phyloP scores from a whole-genome alignment of 164 flowering plant species.

The Protea cynaroides region DNA sequence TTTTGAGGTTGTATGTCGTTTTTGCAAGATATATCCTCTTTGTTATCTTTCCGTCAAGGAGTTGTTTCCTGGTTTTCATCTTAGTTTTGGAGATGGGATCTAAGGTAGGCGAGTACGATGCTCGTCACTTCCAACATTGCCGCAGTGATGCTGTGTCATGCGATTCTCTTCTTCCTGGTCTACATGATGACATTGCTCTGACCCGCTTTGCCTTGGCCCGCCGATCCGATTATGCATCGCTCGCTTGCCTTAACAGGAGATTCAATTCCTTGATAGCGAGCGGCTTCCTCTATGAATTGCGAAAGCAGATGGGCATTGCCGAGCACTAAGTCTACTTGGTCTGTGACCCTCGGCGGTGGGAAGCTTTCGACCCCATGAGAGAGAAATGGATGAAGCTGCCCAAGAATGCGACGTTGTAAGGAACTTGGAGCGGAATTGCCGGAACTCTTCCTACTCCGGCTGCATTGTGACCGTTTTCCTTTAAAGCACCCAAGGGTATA shows the following conservation, averaged over 20 bases:
- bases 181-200: constrained; percentile 48
- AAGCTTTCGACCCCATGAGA: constrained; percentile 42
- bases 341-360: constrained; percentile 59
- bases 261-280: constrained; percentile 38
- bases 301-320: constrained; percentile 42
- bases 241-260: constrained; percentile 35
- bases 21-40: too few relatives aligned
- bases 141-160: constrained; percentile 16
- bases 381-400: constrained; percentile 54
- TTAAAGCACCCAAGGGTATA: too few relatives aligned
- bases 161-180: constrained; percentile 57
- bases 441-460: too few relatives aligned
- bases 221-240: constrained; percentile 46
- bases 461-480: too few relatives aligned
- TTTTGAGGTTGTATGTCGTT: too few relatives aligned
- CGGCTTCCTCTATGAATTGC: constrained; percentile 38
- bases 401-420: constrained; percentile 51
- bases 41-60: too few relatives aligned
- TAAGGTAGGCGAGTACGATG: constrained; percentile 35
- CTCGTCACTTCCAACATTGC: constrained; percentile 6
- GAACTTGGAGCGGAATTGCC: too few relatives aligned
- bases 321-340: constrained; percentile 61
- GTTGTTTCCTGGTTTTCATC: too few relatives aligned
- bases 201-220: constrained; percentile 45
- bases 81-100: constrained; percentile 10